These are phyloP conservation scores for Hymenoscyphus infarciens DNA, from an alignment of 2,329 filamentous ascomycete genomes.

Conservation along the genomic window DNA sequence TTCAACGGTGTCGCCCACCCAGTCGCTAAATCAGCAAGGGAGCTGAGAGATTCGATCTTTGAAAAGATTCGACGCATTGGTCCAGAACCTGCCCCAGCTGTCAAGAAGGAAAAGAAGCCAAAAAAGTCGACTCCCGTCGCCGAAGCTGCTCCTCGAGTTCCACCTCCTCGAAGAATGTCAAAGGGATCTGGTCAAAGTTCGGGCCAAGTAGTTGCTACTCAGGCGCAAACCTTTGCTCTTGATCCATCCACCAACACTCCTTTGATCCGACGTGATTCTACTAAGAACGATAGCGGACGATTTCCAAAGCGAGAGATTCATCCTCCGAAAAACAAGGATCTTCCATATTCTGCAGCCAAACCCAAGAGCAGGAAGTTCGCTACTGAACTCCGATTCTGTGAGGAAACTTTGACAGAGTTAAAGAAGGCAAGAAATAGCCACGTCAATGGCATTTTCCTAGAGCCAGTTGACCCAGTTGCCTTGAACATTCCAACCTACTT, in stretches of 20 bases:
- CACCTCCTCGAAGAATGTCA: constrained; percentile 38
- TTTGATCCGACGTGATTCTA: constrained; percentile 80
- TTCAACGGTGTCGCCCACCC: constrained; percentile 82
- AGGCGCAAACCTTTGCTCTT: constrained; percentile 66
- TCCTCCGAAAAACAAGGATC: constrained; percentile 82
- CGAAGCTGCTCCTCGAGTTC: constrained; percentile 37
- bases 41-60: constrained; percentile 59
- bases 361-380: constrained; percentile 89
- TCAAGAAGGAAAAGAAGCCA: constrained; percentile 60
- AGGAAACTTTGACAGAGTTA: constrained; percentile 75
- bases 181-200: constrained; percentile 34
- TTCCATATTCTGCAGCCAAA: constrained; percentile 76
- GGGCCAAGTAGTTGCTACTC: constrained; percentile 35
- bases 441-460: constrained; percentile 71
- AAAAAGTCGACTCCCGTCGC: constrained; percentile 40
- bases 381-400: constrained; percentile 85
- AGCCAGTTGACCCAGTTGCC: constrained; percentile 88
- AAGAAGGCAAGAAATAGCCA: constrained; percentile 67
- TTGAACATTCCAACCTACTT: constrained; percentile 92
- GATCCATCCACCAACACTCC: constrained; percentile 70
- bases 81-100: constrained; percentile 52
- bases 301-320: constrained; percentile 93
- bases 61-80: constrained; percentile 42
- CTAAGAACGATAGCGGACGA: constrained; percentile 69
- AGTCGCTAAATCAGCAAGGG: constrained; percentile 58